Conservation (phyloP, 1,139 yeast species). For the Trichomonascaceae sp. region DNA sequence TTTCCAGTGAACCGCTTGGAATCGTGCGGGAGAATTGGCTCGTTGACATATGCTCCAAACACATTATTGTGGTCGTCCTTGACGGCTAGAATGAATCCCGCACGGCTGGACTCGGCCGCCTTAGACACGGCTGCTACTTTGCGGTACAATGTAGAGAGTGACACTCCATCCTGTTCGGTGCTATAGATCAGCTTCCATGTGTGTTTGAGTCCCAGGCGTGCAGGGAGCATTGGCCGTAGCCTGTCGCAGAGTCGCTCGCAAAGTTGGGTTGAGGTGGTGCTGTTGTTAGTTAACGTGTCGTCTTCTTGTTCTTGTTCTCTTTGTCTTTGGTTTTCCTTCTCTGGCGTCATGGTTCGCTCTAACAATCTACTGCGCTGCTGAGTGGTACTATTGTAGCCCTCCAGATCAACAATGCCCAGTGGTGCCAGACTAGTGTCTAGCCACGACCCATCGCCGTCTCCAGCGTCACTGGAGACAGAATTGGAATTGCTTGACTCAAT, state of each 20-base stretch:
- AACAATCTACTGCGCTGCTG: too few species aligned
- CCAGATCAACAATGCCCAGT: constrained; percentile 34
- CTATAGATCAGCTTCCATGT: constrained; percentile 73
- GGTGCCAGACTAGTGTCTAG: constrained; percentile 23
- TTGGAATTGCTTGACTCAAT: too few species aligned
- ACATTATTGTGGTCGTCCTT: constrained; percentile 47
- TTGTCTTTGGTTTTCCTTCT: too few species aligned
- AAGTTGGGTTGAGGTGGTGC: constrained; percentile 47
- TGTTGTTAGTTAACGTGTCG: too few species aligned
- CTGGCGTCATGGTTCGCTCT: too few species aligned
- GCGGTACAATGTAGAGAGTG: constrained; percentile 59
- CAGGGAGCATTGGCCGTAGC: constrained; percentile 59
- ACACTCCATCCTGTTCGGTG: constrained; percentile 84
- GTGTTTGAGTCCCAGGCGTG: constrained; percentile 61
- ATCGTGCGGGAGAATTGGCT: constrained; percentile 52
- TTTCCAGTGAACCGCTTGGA: constrained; percentile 68
- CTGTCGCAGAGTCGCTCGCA: constrained; percentile 55
- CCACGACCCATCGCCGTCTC: too few species aligned
- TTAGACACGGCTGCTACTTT: constrained; percentile 25
- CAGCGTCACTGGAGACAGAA: too few species aligned
- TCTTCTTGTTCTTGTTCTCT: too few species aligned
- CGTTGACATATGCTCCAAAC: constrained; percentile 82
- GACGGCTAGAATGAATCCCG: constrained; percentile 61
- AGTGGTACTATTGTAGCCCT: constrained; percentile 51
- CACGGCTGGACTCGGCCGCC: too few species aligned